Conservation (phyloP, 257 asterid species). For the Salvia hispanica region DNA sequence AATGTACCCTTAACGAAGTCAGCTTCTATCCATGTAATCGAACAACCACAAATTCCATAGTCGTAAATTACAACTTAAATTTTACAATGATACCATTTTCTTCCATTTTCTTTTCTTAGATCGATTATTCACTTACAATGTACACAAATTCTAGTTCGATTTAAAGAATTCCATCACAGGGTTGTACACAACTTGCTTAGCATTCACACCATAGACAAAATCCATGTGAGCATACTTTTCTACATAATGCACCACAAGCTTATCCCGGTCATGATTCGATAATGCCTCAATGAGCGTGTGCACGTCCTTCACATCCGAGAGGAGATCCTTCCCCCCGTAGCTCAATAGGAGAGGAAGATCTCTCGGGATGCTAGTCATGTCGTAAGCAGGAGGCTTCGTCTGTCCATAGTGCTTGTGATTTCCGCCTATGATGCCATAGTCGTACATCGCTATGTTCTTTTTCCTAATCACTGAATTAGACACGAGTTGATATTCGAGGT, state of each 20-base stretch:
- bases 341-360: conserved; percentile 50
- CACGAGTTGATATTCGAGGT: background rate
- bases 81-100: background rate
- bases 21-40: too few relatives aligned
- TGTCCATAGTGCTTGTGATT: conserved; percentile 54
- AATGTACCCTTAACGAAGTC: too few relatives aligned
- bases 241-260: conserved; percentile 43
- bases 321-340: conserved; percentile 59
- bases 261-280: conserved; percentile 45
- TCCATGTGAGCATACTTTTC: conserved; percentile 59
- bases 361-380: conserved; percentile 47
- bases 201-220: conserved; percentile 49
- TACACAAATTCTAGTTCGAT: conserved; percentile 21
- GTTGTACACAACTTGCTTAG: conserved; percentile 50
- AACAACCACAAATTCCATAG: too few relatives aligned
- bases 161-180: conserved; percentile 53
- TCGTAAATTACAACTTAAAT: too few relatives aligned
- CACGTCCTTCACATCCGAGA: conserved; percentile 54
- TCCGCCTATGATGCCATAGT: conserved; percentile 40
- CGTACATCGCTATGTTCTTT: conserved; percentile 50
- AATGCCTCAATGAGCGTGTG: conserved; percentile 39
- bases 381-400: conserved; percentile 51
- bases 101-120: too few relatives aligned
- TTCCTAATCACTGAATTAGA: conserved; percentile 53
- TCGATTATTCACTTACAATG: background rate